phyloP scores from a whole-genome alignment of 2,329 filamentous ascomycete species.

The Penicillium frequentans region DNA sequence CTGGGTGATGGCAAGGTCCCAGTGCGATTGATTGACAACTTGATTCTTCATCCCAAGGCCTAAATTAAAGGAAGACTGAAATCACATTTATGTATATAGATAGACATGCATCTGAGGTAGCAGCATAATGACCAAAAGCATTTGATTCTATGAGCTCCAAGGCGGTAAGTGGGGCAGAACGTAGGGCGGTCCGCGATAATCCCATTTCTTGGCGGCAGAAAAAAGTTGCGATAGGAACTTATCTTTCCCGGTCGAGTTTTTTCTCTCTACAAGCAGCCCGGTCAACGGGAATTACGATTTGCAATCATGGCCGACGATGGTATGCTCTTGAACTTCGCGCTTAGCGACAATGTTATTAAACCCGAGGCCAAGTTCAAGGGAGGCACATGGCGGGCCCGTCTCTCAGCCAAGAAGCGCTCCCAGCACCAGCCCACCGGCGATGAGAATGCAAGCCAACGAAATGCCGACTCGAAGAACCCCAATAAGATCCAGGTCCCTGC shows the following conservation, averaged over 20 bases:
- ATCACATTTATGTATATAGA: neutral
- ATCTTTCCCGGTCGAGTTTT: slow-evolving; percentile 7
- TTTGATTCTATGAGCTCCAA: slow-evolving; percentile 1
- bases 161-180: slow-evolving; percentile 33
- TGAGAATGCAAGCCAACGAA: slow-evolving; percentile 12
- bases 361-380: slow-evolving; percentile 71
- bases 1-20: slow-evolving; percentile 71
- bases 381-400: slow-evolving; percentile 88
- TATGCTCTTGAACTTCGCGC: slow-evolving; percentile 88
- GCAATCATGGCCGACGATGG: slow-evolving; percentile 84
- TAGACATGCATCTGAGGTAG: neutral
- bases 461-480: slow-evolving; percentile 28
- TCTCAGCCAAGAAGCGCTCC: slow-evolving; percentile 72
- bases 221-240: slow-evolving; percentile 25
- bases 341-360: slow-evolving; percentile 66
- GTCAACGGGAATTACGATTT: slow-evolving; percentile 4
- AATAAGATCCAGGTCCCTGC: slow-evolving; percentile 35
- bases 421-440: slow-evolving; percentile 45
- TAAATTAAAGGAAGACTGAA: neutral
- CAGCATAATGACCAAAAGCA: neutral
- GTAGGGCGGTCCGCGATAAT: slow-evolving; percentile 37
- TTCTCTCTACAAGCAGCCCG: slow-evolving; percentile 1
- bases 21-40: slow-evolving; percentile 92
- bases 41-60: slow-evolving; percentile 60
- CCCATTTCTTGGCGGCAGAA: slow-evolving; percentile 21